Conservation (phyloP, 1,284 basidiomycete species). For the Malassezia arunalokei region DNA sequence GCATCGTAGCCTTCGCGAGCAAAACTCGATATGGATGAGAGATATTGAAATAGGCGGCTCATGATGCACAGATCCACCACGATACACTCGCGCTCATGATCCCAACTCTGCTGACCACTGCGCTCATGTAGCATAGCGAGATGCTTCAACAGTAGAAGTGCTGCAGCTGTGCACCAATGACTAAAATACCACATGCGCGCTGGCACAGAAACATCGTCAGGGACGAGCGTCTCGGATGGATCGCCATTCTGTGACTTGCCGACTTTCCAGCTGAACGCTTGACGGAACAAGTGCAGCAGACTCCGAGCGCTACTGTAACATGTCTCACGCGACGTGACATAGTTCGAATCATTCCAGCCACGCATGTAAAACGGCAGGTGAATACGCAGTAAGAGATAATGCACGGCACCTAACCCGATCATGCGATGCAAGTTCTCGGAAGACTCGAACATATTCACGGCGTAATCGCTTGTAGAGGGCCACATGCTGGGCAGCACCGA, state of each 20-base stretch:
- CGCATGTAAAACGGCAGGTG: slow-evolving; percentile 39
- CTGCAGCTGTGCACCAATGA: slow-evolving; percentile 28
- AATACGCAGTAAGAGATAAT: slow-evolving; percentile 14
- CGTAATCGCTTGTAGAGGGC: background rate
- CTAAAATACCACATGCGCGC: slow-evolving; percentile 29
- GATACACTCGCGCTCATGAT: slow-evolving; percentile 26
- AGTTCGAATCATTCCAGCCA: slow-evolving; percentile 29
- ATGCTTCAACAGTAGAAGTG: slow-evolving; percentile 33
- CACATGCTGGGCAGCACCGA: background rate
- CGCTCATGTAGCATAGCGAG: slow-evolving; percentile 30
- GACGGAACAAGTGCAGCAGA: slow-evolving; percentile 30
- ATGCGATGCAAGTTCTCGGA: slow-evolving; percentile 12
- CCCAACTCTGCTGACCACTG: slow-evolving; percentile 24
- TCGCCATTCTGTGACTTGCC: slow-evolving; percentile 16
- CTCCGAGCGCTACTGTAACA: slow-evolving; percentile 27
- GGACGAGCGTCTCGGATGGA: slow-evolving; percentile 17
- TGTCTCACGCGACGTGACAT: slow-evolving; percentile 30
- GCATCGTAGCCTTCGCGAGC: slow-evolving; percentile 26
- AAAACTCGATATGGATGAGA: slow-evolving; percentile 24
- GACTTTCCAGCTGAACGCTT: slow-evolving; percentile 29
- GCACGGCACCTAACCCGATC: slow-evolving; percentile 9
- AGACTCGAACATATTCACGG: background rate
- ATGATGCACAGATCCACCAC: slow-evolving; percentile 34
- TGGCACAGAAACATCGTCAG: slow-evolving; percentile 20
- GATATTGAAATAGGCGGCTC: slow-evolving; percentile 25